These are phyloP conservation scores for Coemansia sp. DNA, from an alignment of 192 early-diverging fungal species.

Conservation along the genomic window DNA sequence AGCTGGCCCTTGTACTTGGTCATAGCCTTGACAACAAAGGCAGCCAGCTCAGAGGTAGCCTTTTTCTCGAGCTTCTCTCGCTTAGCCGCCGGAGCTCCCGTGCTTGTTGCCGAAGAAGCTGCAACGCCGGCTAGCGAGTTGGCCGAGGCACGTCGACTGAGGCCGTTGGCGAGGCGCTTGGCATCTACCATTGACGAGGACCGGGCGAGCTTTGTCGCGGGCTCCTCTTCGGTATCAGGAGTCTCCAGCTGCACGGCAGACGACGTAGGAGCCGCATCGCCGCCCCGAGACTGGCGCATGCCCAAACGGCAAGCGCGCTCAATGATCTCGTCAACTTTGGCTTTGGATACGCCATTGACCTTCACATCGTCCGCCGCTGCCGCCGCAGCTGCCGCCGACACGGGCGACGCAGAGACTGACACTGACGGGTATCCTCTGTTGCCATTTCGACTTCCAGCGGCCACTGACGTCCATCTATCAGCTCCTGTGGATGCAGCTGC, in stretches of 20 bases:
- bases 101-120: background rate
- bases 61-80: conserved; percentile 50
- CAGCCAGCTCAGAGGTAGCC: conserved; percentile 48
- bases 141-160: conserved; percentile 18
- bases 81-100: conserved; percentile 21
- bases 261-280: background rate
- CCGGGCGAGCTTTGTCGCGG: background rate
- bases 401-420: conserved; percentile 1
- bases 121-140: conserved; percentile 2
- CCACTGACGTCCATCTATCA: conserved; percentile 5
- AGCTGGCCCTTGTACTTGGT: conserved; percentile 53
- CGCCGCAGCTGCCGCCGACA: background rate
- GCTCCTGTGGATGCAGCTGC: background rate
- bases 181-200: conserved; percentile 5
- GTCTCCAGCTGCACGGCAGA: conserved; percentile 35
- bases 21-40: conserved; percentile 50
- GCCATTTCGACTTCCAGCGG: background rate
- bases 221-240: conserved; percentile 48
- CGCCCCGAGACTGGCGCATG: conserved; percentile 13
- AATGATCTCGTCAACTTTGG: conserved; percentile 53
- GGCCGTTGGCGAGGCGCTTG: conserved; percentile 5
- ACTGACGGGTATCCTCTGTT: background rate
- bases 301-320: conserved; percentile 44
- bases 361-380: conserved; percentile 14
- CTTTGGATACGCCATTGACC: conserved; percentile 26